Conservation (phyloP, 2,329 filamentous ascomycete genomes). For the Fusarium armeniacum region DNA sequence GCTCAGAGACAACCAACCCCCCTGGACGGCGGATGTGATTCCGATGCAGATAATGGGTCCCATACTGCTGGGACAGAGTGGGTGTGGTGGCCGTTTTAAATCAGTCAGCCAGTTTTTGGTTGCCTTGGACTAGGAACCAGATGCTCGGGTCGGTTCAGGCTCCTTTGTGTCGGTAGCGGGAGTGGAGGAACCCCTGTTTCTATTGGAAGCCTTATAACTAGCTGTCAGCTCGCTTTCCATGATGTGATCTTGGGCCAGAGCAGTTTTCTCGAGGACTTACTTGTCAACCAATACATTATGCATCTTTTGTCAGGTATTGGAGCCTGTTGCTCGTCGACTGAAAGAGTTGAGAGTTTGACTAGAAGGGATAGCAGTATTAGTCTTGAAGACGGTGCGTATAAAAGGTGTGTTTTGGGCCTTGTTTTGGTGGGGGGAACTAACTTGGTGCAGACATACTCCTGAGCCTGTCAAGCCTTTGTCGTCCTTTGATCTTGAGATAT, state of each 20-base stretch:
- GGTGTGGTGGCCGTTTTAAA: constrained; percentile 2
- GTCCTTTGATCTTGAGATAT: constrained; percentile 3
- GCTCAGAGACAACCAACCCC: background rate
- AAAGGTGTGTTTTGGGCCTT: constrained; percentile 11
- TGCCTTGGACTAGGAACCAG: constrained; percentile 24
- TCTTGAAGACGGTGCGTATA: constrained; percentile 34
- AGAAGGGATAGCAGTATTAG: constrained; percentile 44
- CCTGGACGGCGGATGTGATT: constrained; percentile 31
- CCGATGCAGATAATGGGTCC: constrained; percentile 25
- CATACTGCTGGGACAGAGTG: constrained; percentile 21
- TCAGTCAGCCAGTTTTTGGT: background rate
- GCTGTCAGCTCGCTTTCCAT: constrained; percentile 14
- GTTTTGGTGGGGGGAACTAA: constrained; percentile 10
- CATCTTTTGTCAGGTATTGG: constrained; percentile 37
- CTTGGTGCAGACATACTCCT: constrained; percentile 5
- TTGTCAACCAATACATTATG: constrained; percentile 20
- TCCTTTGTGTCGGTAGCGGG: constrained; percentile 40
- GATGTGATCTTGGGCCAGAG: background rate
- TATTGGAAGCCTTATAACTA: constrained; percentile 27
- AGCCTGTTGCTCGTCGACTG: constrained; percentile 33
- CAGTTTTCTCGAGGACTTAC: background rate
- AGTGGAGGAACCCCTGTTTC: background rate
- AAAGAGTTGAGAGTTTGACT: background rate
- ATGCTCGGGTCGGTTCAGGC: constrained; percentile 25
- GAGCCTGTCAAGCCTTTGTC: constrained; percentile 2